Conservation (phyloP, 495 filamentous ascomycete species). For the Neurospora terricola region DNA sequence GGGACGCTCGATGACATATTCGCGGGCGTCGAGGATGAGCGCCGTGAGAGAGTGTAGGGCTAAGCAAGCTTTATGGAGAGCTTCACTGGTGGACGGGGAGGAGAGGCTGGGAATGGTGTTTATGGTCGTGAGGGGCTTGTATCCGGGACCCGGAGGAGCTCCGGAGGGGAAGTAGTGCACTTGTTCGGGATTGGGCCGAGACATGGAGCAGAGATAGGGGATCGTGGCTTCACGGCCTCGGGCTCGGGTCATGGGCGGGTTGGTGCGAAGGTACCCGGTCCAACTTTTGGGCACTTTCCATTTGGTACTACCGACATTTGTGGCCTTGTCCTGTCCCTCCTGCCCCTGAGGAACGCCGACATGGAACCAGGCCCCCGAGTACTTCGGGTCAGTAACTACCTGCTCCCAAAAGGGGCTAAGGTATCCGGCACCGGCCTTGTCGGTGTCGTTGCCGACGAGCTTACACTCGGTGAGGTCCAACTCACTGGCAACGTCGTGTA, state of each 20-base stretch:
- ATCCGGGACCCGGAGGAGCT: neutral
- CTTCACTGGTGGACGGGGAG: neutral
- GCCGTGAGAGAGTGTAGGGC: neutral
- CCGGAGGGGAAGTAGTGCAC: neutral
- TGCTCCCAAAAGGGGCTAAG: neutral
- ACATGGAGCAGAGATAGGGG: neutral
- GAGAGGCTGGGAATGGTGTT: neutral
- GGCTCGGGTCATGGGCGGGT: neutral
- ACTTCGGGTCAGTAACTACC: neutral
- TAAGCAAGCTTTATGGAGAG: neutral
- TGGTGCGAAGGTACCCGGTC: neutral
- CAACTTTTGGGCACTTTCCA: neutral
- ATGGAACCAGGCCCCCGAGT: neutral
- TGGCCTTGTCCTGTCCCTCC: neutral
- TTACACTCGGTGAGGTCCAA: neutral
- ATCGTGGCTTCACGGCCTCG: neutral
- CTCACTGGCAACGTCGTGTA: neutral
- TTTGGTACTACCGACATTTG: neutral
- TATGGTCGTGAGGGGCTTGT: neutral
- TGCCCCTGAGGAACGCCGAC: neutral
- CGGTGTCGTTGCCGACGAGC: neutral
- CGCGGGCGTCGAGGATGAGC: neutral
- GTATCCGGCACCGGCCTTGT: neutral
- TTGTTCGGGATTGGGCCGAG: neutral
- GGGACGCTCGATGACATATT: neutral